A percentile compares a stretch with the other conserved stretches of the same genome.
Conservation (phyloP, 2,329 filamentous ascomycete species). For the Verticillium dahliae region DNA sequence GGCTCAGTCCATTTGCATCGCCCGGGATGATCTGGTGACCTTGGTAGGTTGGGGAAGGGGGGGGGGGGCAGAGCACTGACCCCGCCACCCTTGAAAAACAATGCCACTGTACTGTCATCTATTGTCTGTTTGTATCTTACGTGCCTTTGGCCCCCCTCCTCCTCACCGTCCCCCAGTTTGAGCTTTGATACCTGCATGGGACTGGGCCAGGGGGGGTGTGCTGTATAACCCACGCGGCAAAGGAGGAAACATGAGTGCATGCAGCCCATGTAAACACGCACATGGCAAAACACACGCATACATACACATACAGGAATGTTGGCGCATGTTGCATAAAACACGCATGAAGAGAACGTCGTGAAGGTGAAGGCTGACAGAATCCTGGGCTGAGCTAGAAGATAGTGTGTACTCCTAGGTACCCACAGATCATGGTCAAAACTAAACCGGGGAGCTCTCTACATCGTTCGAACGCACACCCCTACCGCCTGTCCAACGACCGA, state of each 20-base stretch:
- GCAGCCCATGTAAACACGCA: constrained; percentile 8
- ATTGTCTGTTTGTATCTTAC: background rate
- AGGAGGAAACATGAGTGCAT: constrained; percentile 6
- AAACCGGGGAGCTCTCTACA: constrained; percentile 10
- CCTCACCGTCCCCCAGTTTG: background rate
- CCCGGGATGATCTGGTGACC: background rate
- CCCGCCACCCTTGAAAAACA: background rate
- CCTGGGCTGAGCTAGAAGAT: constrained; percentile 5
- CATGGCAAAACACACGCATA: constrained; percentile 9
- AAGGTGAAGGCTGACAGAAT: constrained; percentile 3
- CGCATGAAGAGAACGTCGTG: background rate
- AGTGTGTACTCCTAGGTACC: background rate
- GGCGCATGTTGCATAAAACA: background rate
- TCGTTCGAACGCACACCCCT: constrained; percentile 7
- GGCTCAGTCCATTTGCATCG: background rate
- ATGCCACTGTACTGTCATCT: background rate
- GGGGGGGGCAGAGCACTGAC: background rate
- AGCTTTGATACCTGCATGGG: background rate
- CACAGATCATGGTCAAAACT: background rate
- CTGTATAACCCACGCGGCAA: background rate
- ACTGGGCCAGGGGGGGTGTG: background rate
- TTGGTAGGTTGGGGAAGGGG: background rate
- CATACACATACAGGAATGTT: constrained; percentile 1
- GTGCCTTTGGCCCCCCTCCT: background rate
- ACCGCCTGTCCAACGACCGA: background rate